Percentiles rank a stretch among this genome's conserved stretches.
These are phyloP conservation scores for Backusella tuberculispora DNA, from an alignment of 192 early-diverging fungal genomes.

Conservation along the genomic window DNA sequence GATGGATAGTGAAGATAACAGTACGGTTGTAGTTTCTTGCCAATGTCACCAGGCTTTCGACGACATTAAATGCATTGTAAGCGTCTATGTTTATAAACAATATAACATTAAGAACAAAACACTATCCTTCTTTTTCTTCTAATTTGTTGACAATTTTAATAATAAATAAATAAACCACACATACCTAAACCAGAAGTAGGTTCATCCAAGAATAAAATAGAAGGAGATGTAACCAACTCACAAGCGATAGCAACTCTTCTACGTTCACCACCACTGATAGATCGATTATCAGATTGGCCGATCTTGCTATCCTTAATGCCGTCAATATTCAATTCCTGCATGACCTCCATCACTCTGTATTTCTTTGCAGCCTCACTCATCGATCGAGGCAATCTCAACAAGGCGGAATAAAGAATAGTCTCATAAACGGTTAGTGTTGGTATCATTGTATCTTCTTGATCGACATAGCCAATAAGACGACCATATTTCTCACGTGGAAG, in stretches of 20 bases:
- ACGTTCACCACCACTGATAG: conserved; percentile 92
- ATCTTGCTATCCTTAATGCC: conserved; percentile 81
- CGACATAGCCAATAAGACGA: conserved; percentile 75
- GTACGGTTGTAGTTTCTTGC: conserved; percentile 78
- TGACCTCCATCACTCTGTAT: conserved; percentile 74
- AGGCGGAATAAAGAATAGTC: conserved; percentile 85
- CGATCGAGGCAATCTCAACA: conserved; percentile 75
- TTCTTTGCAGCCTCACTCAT: conserved; percentile 72
- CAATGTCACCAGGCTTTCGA: conserved; percentile 84
- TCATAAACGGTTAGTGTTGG: conserved; percentile 73
- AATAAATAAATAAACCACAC: neutral
- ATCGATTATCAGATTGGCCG: conserved; percentile 71
- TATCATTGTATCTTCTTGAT: conserved; percentile 59
- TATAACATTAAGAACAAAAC: neutral
- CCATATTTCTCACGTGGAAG: conserved; percentile 71
- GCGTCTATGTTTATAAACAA: conserved; percentile 54
- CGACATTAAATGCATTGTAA: conserved; percentile 93
- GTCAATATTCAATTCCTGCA: conserved; percentile 86
- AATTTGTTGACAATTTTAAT: neutral
- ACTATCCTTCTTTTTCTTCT: neutral
- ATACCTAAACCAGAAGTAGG: conserved; percentile 72
- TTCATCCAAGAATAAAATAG: conserved; percentile 90
- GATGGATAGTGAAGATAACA: conserved; percentile 93
- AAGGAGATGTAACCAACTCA: conserved; percentile 89
- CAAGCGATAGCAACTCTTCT: conserved; percentile 93